Evolutionary conservation across 2,329 filamentous ascomycete species (phyloP).

Genomic region (Pyrenophora tritici-repentis): DNA sequence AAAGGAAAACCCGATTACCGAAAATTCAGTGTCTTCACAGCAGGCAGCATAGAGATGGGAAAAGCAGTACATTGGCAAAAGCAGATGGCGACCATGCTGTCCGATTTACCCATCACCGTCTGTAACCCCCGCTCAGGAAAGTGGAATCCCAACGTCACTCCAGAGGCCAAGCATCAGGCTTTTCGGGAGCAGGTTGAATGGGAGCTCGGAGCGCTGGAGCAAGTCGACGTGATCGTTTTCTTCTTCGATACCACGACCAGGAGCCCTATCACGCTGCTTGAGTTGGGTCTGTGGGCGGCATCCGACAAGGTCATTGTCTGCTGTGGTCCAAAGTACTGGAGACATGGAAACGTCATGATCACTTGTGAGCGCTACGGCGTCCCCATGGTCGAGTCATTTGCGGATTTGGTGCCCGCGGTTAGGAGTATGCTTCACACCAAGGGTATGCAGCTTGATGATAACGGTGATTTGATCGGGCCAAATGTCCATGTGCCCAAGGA

Average conservation of each 20-base stretch:
- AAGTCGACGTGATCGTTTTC: constrained; percentile 60
- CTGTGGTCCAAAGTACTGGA: constrained; percentile 59
- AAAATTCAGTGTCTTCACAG: constrained; percentile 59
- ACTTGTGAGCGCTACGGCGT: constrained; percentile 58
- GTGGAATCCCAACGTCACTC: constrained; percentile 61
- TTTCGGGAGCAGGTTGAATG: constrained; percentile 63
- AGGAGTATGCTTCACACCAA: constrained; percentile 37
- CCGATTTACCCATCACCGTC: constrained; percentile 56
- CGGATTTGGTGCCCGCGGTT: constrained; percentile 49
- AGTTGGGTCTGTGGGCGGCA: constrained; percentile 61
- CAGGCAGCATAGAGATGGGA: constrained; percentile 60
- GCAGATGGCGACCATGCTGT: constrained; percentile 50
- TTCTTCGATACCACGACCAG: constrained; percentile 60
- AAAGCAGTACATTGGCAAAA: constrained; percentile 59
- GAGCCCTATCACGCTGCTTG: constrained; percentile 64
- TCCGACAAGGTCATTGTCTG: constrained; percentile 58
- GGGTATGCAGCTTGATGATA: constrained; percentile 30
- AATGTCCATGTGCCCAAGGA: constrained; percentile 9
- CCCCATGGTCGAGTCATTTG: constrained; percentile 42
- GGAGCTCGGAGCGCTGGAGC: constrained; percentile 64
- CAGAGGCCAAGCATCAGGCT: constrained; percentile 47
- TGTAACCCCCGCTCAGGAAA: constrained; percentile 62
- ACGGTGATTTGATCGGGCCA: constrained; percentile 14
- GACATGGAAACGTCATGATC: constrained; percentile 65
- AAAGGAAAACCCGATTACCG: constrained; percentile 21